Percentiles rank a stretch among this genome's conserved stretches.
Evolutionary conservation across 2,329 filamentous ascomycete genomes (phyloP).

Genomic region (Spiromastix sp.): DNA sequence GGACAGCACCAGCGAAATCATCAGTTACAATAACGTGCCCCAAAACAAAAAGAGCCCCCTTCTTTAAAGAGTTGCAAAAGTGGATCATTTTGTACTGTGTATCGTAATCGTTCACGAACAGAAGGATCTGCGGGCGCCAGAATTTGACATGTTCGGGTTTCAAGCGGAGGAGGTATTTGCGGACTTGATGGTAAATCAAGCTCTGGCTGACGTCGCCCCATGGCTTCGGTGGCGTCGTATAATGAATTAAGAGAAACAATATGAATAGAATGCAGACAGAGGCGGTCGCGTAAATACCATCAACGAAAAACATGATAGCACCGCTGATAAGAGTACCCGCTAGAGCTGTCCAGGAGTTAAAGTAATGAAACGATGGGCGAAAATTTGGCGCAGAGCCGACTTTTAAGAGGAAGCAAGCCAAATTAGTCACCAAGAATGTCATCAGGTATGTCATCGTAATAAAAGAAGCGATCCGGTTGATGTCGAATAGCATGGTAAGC

Average conservation of each 20-base stretch:
- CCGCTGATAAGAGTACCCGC: conserved; percentile 65
- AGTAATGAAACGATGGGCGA: conserved; percentile 77
- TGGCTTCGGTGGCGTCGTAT: conserved; percentile 70
- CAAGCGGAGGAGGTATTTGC: conserved; percentile 76
- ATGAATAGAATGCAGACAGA: conserved; percentile 64
- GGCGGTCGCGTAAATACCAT: conserved; percentile 65
- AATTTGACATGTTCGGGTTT: conserved; percentile 87
- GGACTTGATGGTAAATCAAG: conserved; percentile 77
- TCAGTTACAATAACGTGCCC: conserved; percentile 81
- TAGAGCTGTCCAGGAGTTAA: conserved; percentile 74
- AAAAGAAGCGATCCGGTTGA: conserved; percentile 81
- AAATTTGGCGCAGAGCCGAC: conserved; percentile 85
- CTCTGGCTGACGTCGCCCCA: conserved; percentile 90
- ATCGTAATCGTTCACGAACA: conserved; percentile 75
- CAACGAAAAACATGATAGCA: conserved; percentile 81
- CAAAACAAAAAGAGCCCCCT: conserved; percentile 73
- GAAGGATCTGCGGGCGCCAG: conserved; percentile 78
- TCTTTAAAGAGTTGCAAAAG: conserved; percentile 86
- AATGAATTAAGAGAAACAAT: conserved; percentile 79
- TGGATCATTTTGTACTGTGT: conserved; percentile 73
- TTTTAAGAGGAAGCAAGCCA: conserved; percentile 78
- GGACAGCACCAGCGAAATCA: conserved; percentile 67
- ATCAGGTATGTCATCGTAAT: conserved; percentile 89
- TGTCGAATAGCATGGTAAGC: conserved; percentile 67
- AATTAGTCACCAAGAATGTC: conserved; percentile 82